Evolutionary conservation across 176 grass and related monocot species (phyloP).

Genomic region (Lolium perenne): DNA sequence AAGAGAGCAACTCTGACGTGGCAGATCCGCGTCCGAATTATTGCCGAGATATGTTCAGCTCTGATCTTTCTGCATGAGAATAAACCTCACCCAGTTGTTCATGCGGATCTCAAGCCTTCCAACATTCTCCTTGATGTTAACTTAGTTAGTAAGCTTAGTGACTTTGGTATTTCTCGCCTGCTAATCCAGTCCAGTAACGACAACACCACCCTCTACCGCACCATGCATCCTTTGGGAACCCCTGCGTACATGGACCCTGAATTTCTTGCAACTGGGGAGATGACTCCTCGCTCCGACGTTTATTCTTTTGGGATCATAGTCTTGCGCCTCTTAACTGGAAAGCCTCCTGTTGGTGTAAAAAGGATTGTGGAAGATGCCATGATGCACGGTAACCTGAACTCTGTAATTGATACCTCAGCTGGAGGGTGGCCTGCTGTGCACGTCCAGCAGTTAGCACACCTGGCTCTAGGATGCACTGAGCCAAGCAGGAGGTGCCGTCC

Average conservation of each 20-base stretch:
- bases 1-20: slow-evolving; percentile 44
- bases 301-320: slow-evolving; percentile 59
- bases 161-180: slow-evolving; percentile 51
- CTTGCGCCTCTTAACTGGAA: slow-evolving; percentile 49
- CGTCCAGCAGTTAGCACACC: slow-evolving; percentile 33
- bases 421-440: slow-evolving; percentile 40
- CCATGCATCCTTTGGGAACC: slow-evolving; percentile 54
- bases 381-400: slow-evolving; percentile 33
- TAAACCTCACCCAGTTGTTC: slow-evolving; percentile 57
- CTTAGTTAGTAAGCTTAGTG: slow-evolving; percentile 56
- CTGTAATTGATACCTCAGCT: slow-evolving; percentile 45
- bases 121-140: slow-evolving; percentile 56
- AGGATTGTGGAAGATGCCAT: slow-evolving; percentile 52
- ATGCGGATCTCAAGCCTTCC: slow-evolving; percentile 56
- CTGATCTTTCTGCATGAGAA: slow-evolving; percentile 56
- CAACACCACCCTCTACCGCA: slow-evolving; percentile 47
- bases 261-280: slow-evolving; percentile 49
- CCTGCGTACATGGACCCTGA: slow-evolving; percentile 51
- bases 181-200: slow-evolving; percentile 48
- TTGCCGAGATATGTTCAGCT: slow-evolving; percentile 53
- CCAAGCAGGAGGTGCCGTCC: slow-evolving; percentile 42
- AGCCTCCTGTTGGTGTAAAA: slow-evolving; percentile 46
- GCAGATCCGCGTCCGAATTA: slow-evolving; percentile 44
- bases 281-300: slow-evolving; percentile 52
- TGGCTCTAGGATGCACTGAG: slow-evolving; percentile 51